Conservation (phyloP, 257 asterid genomes). For the Petrea volubilis region DNA sequence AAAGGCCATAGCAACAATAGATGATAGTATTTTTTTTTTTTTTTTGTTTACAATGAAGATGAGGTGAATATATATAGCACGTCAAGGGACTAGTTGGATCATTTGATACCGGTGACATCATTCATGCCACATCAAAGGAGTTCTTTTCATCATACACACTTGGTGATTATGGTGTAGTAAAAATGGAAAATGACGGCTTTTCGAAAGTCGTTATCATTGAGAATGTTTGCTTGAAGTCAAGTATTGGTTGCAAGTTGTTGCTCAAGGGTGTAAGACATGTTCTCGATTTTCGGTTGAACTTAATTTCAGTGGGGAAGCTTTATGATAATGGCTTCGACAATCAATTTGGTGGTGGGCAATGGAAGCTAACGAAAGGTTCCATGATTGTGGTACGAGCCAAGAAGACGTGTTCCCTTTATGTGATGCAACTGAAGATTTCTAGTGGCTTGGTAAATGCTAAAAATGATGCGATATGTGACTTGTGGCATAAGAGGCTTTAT, state of each 20-base stretch:
- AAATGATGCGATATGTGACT: background rate
- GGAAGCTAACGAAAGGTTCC: background rate
- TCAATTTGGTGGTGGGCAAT: background rate
- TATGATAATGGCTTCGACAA: background rate
- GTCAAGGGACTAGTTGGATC: background rate
- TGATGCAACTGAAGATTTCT: no score
- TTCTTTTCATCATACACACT: background rate
- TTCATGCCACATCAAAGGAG: background rate
- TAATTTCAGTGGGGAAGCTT: background rate
- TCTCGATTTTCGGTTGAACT: background rate
- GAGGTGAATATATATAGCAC: background rate
- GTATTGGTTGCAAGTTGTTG: background rate
- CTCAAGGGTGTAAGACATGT: background rate
- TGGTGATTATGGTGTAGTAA: background rate
- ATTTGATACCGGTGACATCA: background rate
- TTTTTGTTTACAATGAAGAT: background rate
- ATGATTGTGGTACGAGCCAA: background rate
- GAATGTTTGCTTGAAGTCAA: background rate
- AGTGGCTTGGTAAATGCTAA: background rate
- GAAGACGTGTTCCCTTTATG: no score
- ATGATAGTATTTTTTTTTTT: no score
- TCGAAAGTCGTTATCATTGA: background rate
- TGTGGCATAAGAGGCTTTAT: background rate
- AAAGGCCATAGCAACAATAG: background rate
- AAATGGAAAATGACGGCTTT: background rate